Conservation (phyloP, 257 asterid species). For the Rauvolfia tetraphylla region DNA sequence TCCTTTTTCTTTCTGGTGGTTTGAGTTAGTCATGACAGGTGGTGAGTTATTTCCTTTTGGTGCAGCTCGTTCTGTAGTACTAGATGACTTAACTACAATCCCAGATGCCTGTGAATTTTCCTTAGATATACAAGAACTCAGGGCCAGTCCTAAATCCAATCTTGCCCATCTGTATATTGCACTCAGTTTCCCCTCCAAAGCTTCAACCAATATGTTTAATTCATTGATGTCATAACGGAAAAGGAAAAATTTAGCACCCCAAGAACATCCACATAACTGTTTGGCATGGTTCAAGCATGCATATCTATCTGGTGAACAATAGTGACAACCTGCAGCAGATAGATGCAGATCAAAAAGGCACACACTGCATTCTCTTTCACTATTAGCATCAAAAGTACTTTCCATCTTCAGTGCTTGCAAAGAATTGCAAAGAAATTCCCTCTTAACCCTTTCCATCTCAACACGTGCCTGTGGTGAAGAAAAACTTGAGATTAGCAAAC, state of each 20-base stretch:
- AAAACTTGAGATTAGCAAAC: not conserved
- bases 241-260: slow-evolving; percentile 94
- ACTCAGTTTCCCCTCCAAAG: slow-evolving; percentile 96
- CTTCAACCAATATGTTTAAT: slow-evolving; percentile 81
- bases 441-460: slow-evolving; percentile 66
- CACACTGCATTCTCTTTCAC: slow-evolving; percentile 93
- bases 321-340: slow-evolving; percentile 98
- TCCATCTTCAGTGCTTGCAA: slow-evolving; percentile 93
- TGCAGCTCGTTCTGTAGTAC: slow-evolving; percentile 35
- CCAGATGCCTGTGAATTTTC: slow-evolving; percentile 44
- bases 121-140: slow-evolving; percentile 69
- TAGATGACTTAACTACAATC: slow-evolving; percentile 32
- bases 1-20: slow-evolving; percentile 43
- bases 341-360: slow-evolving; percentile 92
- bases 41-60: slow-evolving; percentile 35
- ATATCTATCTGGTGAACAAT: slow-evolving; percentile 87
- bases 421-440: slow-evolving; percentile 71
- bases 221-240: slow-evolving; percentile 82
- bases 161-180: slow-evolving; percentile 97
- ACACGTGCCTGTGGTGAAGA: slow-evolving; percentile 61
- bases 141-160: slow-evolving; percentile 86
- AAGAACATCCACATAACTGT: slow-evolving; percentile 85
- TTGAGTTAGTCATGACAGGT: slow-evolving; percentile 25
- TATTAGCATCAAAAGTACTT: slow-evolving; percentile 80
- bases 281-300: slow-evolving; percentile 98